Evolutionary conservation across 495 filamentous ascomycete species (phyloP), one percentile per base, ranked within the genome.

Genomic region (Sporormia fimetaria): DNA sequence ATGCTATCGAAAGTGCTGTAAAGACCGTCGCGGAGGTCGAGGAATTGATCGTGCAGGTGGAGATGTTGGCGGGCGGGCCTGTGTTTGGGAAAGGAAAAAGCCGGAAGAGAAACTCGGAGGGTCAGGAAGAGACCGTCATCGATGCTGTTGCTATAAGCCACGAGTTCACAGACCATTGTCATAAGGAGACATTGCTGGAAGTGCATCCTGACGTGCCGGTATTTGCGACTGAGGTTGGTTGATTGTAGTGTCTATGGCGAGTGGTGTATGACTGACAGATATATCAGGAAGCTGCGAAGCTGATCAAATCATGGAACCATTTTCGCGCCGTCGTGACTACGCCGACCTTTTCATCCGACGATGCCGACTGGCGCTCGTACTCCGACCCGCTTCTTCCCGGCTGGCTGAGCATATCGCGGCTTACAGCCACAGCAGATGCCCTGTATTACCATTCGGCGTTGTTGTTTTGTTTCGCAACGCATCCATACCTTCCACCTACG

Each of bases 111-210:
- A 25, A 25, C 10, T 15, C 23, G 12, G 12, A 23, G 16, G 30
- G 10, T 11, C 47, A 51, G 8, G 23, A 38, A 9, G 11, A 51
- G 30, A 47, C 46, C 7, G 54, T 50, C 21, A 63, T 75, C 25
- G 71, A 75, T 49, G 59, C 52, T 6, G 66, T 74, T 0, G 55
- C 61, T 28, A 59, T 74, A 21, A 63, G 54, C 20, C 70, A 75
- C 48, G 71, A 77, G 51, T 75, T 75, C 37, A 73, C 70, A 6
- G 70, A 75, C 52, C 73, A 75, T 55, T 74, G 69, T 50, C 71
- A 75, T 42, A 56, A 65, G 39, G 55, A 62, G 6, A 76, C 71
- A 18, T 60, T 75, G 7, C 50, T 66, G 30, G 62, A 72, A 36
- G 48, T 75, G 9, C 42, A 64, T n/a, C 32, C 54, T 5, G 42